These are phyloP conservation scores for Porogramme epimiltina DNA, from an alignment of 1,284 basidiomycete species.

Conservation along the genomic window DNA sequence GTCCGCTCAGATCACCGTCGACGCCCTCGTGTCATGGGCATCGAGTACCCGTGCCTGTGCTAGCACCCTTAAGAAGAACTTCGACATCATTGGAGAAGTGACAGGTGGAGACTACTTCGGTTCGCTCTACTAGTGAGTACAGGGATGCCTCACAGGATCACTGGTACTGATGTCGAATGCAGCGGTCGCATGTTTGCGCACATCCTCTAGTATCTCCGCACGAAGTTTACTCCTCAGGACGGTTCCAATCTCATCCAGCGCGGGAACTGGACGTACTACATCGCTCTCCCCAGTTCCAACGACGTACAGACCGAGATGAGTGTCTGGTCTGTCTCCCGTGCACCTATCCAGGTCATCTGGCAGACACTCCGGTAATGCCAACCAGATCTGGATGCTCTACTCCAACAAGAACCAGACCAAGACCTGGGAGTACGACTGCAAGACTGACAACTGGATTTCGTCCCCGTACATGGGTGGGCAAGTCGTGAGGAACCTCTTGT, in stretches of 20 bases:
- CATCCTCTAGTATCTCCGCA: conserved; percentile 72
- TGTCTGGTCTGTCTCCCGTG: conserved; percentile 78
- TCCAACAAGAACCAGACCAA: conserved; percentile 80
- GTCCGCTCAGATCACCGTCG: conserved; percentile 86
- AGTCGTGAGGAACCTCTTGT: conserved; percentile 74
- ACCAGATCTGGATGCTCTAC: conserved; percentile 81
- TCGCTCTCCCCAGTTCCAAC: conserved; percentile 85
- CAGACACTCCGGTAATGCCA: conserved; percentile 64
- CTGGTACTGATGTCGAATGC: not conserved
- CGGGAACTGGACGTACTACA: conserved; percentile 81
- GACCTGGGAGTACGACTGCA: conserved; percentile 67
- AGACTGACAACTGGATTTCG: conserved; percentile 63
- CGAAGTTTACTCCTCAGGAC: conserved; percentile 77
- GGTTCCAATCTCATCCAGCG: conserved; percentile 79
- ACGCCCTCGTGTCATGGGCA: conserved; percentile 78
- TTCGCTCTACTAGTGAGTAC: conserved; percentile 75
- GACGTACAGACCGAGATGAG: conserved; percentile 80
- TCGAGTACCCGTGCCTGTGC: conserved; percentile 77
- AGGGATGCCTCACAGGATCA: not conserved
- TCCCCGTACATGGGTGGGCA: conserved; percentile 69
- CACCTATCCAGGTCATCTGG: conserved; percentile 52
- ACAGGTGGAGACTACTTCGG: conserved; percentile 92
- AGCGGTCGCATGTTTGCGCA: conserved; percentile 79
- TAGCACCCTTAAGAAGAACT: conserved; percentile 73
- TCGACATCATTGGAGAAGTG: conserved; percentile 89